phyloP scores from a whole-genome alignment of 768 basidiomycete species.

The Daedaleopsis nitida region DNA sequence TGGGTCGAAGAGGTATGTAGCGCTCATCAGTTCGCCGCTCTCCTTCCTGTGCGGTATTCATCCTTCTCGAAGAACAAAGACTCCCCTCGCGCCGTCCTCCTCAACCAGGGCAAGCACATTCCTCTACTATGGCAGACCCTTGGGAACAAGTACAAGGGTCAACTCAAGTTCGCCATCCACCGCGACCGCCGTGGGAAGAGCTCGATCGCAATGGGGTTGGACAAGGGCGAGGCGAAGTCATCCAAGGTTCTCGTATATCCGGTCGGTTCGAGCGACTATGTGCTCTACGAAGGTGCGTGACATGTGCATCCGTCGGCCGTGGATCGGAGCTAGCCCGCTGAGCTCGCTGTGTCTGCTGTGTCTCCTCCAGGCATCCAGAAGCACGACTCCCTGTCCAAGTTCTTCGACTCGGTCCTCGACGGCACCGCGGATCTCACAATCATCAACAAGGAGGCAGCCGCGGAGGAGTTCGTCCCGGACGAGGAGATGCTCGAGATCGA shows the following conservation, averaged over 20 bases:
- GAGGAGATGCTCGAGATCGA: slow-evolving; percentile 49
- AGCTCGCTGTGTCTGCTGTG: background rate
- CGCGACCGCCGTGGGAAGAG: slow-evolving; percentile 67
- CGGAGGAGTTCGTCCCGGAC: slow-evolving; percentile 44
- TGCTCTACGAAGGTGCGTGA: slow-evolving; percentile 67
- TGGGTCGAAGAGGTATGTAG: slow-evolving; percentile 71
- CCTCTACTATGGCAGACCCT: slow-evolving; percentile 83
- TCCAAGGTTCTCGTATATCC: slow-evolving; percentile 76
- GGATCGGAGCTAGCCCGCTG: background rate
- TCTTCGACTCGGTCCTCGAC: slow-evolving; percentile 70
- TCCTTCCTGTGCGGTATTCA: background rate
- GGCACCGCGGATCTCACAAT: slow-evolving; percentile 61
- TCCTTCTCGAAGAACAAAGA: slow-evolving; percentile 35
- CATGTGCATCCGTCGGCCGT: background rate
- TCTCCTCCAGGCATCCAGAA: slow-evolving; percentile 60
- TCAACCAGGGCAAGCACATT: slow-evolving; percentile 75
- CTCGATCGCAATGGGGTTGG: slow-evolving; percentile 59
- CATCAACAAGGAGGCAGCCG: slow-evolving; percentile 39
- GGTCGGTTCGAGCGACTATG: slow-evolving; percentile 53
- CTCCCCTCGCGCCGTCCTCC: slow-evolving; percentile 60
- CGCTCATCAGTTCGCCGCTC: background rate
- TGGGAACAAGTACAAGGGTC: slow-evolving; percentile 66
- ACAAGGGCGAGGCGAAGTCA: slow-evolving; percentile 49
- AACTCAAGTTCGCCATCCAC: slow-evolving; percentile 63
- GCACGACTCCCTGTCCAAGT: slow-evolving; percentile 71